Percentiles rank a stretch among this genome's conserved stretches.
phyloP scores from a whole-genome alignment of 345 rosid genomes.

The Toxicodendron radicans region DNA sequence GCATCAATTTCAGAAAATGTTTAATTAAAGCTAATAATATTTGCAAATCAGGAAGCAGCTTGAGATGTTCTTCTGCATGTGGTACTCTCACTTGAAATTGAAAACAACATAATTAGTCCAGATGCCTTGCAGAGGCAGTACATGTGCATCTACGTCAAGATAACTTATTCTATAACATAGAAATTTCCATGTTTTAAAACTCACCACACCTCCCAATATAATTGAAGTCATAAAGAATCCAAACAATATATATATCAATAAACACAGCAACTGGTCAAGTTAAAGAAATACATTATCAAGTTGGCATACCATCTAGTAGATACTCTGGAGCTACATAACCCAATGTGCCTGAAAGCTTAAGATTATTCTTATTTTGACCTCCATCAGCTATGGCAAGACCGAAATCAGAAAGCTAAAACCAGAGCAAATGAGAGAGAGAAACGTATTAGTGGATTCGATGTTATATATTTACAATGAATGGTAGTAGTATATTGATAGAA shows the following conservation, averaged over 20 bases:
- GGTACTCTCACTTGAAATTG: background rate
- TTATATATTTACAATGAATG: constrained; percentile 3
- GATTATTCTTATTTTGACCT: constrained; percentile 61
- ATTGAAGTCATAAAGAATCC: constrained; percentile 15
- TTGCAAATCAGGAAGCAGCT: background rate
- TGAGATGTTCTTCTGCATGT: too few relatives aligned
- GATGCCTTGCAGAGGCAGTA: constrained; percentile 19
- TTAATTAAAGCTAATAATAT: background rate
- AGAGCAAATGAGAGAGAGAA: constrained; percentile 16
- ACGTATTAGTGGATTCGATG: background rate
- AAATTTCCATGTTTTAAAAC: background rate
- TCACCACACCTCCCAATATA: constrained; percentile 9
- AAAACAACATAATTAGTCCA: constrained; percentile 16
- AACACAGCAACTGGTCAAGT: constrained; percentile 2
- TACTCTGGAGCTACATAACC: constrained; percentile 99
- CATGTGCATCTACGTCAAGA: constrained; percentile 27
- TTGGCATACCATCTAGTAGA: constrained; percentile 70
- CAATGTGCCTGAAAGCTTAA: constrained; percentile 91
- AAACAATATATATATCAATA: background rate
- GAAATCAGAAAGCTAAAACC: constrained; percentile 86
- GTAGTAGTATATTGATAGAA: constrained; percentile 7
- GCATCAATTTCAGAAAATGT: background rate
- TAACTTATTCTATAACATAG: constrained; percentile 1
- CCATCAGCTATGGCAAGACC: constrained; percentile 88
- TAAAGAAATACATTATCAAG: background rate